These are phyloP conservation scores for Stephania japonica DNA, from an alignment of 164 flowering plant species.

Conservation along the genomic window DNA sequence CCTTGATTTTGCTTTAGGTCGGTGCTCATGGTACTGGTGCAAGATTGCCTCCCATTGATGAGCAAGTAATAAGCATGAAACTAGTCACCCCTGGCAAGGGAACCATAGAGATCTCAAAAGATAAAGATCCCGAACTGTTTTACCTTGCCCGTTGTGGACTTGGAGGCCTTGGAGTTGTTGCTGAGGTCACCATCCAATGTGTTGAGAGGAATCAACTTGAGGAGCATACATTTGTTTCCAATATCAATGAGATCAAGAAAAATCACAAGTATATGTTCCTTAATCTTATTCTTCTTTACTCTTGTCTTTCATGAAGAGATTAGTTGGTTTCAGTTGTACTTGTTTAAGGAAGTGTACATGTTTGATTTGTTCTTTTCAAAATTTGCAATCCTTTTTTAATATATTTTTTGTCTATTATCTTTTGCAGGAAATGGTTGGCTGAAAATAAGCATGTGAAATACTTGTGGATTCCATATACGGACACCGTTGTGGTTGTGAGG, in stretches of 20 bases:
- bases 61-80: conserved; percentile 92
- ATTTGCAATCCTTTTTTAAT: too few species aligned
- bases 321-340: background rate
- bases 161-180: conserved; percentile 97
- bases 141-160: conserved; percentile 96
- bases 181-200: conserved; percentile 96
- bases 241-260: conserved; percentile 75
- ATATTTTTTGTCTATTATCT: background rate
- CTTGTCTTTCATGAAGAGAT: background rate
- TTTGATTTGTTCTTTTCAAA: background rate
- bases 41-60: conserved; percentile 93
- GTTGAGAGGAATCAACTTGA: conserved; percentile 94
- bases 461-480: conserved; percentile 89
- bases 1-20: conserved; percentile 42
- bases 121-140: conserved; percentile 87
- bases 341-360: background rate
- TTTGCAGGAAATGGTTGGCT: conserved; percentile 72
- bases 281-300: background rate
- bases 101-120: conserved; percentile 84
- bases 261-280: conserved; percentile 71
- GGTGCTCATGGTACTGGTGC: conserved; percentile 99
- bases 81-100: conserved; percentile 96
- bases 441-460: conserved; percentile 97
- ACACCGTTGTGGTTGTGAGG: conserved; percentile 82
- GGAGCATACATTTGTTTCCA: conserved; percentile 84